phyloP scores from a whole-genome alignment of 805 yeast species.

The Ogataea ramenticola region DNA sequence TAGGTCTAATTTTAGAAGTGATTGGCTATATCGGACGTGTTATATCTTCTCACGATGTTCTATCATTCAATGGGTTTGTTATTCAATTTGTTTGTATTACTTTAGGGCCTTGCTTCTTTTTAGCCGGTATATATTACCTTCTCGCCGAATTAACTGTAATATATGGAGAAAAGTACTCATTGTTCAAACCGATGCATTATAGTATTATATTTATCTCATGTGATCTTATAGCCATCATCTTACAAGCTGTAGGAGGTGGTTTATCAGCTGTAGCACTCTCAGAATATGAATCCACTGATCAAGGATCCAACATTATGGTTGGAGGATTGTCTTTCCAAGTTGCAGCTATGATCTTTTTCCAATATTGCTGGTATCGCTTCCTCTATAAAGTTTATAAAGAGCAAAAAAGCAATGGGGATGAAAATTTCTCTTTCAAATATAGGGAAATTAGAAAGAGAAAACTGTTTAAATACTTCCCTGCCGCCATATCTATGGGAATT shows the following conservation, averaged over 20 bases:
- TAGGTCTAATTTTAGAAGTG: constrained; percentile 54
- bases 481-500: constrained; percentile 40
- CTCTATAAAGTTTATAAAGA: constrained; percentile 29
- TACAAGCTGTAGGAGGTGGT: constrained; percentile 79
- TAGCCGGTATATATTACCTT: constrained; percentile 76
- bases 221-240: constrained; percentile 54
- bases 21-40: constrained; percentile 63
- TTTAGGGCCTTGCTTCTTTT: constrained; percentile 74
- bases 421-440: constrained; percentile 30
- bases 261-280: constrained; percentile 44
- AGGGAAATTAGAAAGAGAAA: constrained; percentile 26
- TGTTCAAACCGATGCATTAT: constrained; percentile 49
- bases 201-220: constrained; percentile 58
- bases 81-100: constrained; percentile 66
- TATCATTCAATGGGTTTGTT: constrained; percentile 36
- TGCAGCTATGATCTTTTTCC: constrained; percentile 55
- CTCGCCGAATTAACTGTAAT: constrained; percentile 61
- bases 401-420: constrained; percentile 19
- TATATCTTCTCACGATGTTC: constrained; percentile 31
- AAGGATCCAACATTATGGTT: constrained; percentile 65
- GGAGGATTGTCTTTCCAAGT: constrained; percentile 79
- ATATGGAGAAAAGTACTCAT: constrained; percentile 48
- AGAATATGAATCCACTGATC: constrained; percentile 20
- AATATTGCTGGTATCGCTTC: constrained; percentile 42
- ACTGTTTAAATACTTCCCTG: constrained; percentile 36